phyloP scores from a whole-genome alignment of 2,329 filamentous ascomycete species.

The Neurospora sp. region DNA sequence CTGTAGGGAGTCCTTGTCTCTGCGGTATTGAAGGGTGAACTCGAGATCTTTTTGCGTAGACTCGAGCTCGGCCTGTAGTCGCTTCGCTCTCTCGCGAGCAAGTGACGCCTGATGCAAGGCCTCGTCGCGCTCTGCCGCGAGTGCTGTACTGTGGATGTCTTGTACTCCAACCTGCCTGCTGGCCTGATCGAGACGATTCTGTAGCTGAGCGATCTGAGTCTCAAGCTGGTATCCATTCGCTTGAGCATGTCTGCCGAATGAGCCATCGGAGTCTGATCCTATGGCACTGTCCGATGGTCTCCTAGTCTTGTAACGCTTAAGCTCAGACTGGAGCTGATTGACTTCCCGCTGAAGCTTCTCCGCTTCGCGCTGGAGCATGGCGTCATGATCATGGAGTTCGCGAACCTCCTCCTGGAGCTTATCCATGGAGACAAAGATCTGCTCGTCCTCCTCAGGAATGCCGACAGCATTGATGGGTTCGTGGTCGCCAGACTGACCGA shows the following conservation, averaged over 20 bases:
- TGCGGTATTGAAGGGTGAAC: constrained; percentile 27
- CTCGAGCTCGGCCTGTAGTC: constrained; percentile 27
- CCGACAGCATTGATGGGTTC: constrained; percentile 40
- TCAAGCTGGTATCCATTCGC: constrained; percentile 27
- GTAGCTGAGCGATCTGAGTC: constrained; percentile 45
- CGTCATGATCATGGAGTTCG: constrained; percentile 45
- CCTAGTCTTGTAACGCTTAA: constrained; percentile 32
- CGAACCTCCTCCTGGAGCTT: constrained; percentile 50
- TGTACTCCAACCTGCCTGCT: constrained; percentile 52
- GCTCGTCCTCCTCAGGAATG: constrained; percentile 43
- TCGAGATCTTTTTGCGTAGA: constrained; percentile 30
- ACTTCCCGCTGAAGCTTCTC: constrained; percentile 43
- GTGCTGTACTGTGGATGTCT: constrained; percentile 52
- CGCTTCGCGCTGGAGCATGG: constrained; percentile 44
- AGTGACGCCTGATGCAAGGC: constrained; percentile 52
- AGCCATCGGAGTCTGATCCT: constrained; percentile 32
- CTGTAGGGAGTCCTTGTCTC: constrained; percentile 24
- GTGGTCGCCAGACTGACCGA: constrained; percentile 29
- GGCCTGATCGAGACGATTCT: constrained; percentile 50
- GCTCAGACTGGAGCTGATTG: constrained; percentile 37
- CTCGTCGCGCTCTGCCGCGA: constrained; percentile 55
- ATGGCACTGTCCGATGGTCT: constrained; percentile 32
- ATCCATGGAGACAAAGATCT: constrained; percentile 51
- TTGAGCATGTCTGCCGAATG: constrained; percentile 32
- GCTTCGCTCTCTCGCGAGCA: constrained; percentile 36